Evolutionary conservation across 1,284 basidiomycete species (phyloP), one percentile per base, ranked within the genome.

Genomic region (Rugosomyces carneus): DNA sequence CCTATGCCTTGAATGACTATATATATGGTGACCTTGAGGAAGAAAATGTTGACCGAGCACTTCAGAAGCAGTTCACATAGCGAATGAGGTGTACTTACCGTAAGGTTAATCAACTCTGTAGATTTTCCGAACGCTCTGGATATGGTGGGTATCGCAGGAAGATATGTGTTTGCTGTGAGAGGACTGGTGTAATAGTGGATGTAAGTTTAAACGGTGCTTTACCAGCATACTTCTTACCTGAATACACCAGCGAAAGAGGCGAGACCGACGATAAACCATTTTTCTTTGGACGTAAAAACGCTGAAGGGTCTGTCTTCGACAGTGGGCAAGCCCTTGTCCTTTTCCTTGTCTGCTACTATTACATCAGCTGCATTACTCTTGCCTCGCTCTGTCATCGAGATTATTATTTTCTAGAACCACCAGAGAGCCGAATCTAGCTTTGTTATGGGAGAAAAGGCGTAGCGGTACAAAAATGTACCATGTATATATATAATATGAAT

Each of bases 1-100:
- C 84, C 75, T 36, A 86, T 62, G 16, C 81, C 87, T 65, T 92
- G 88, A 20, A 89, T 67, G 24, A 89, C 67, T 78, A 89, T 81
- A 60, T 89, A 88, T 46, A 85, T 75, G 0, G 86, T 89, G 21
- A 90, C 68, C 70, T 71, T 41, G 11, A 39, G 31, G 10, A 26
- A 10, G 1, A 37, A 36, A 5, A 21, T 31, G 15, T 10, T 26
- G 8, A 37, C 18, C 10, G 20, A 36, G 16, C 20, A 18, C 34
- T 10, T 6, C 6, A 15, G 29, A 20, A 23, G 7, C n/a, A 15
- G 13, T 31, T 15, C 35, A 18, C 20, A 34, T 3, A n/a, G 19
- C 4, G 47, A 55, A 37, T 9, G 6, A 24, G 5, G 10, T 26
- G 5, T 10, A 9, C 37, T 18, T 47, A 70, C 82, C 0, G 85